Evolutionary conservation across 1,284 basidiomycete species (phyloP).

Genomic region (Xanthoconium separans): DNA sequence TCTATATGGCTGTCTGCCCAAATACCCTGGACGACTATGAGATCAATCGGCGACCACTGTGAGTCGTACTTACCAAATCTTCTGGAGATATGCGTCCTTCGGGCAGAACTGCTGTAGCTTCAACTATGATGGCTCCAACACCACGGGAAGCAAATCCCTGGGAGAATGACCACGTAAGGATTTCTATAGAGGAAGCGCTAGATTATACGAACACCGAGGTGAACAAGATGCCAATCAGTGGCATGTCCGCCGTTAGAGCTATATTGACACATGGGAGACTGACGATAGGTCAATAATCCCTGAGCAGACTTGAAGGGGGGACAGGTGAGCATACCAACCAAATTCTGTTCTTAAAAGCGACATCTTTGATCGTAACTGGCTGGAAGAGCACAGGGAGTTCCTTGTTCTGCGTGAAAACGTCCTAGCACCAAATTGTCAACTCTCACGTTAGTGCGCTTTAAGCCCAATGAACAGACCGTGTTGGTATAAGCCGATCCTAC

Average conservation of each 20-base stretch:
- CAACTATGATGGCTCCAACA: conserved; percentile 63
- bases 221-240: conserved; percentile 80
- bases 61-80: conserved; percentile 41
- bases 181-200: not conserved
- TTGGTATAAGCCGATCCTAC: conserved; percentile 51
- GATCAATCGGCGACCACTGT: not conserved
- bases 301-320: not conserved
- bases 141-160: conserved; percentile 60
- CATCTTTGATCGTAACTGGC: conserved; percentile 60
- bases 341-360: conserved; percentile 73
- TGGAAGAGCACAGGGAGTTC: conserved; percentile 63
- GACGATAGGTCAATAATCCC: conserved; percentile 6
- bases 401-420: conserved; percentile 43
- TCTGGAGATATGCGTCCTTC: conserved; percentile 78
- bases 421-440: conserved; percentile 29
- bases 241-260: conserved; percentile 68
- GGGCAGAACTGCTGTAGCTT: conserved; percentile 71
- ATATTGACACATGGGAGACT: conserved; percentile 83
- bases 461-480: conserved; percentile 27
- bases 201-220: conserved; percentile 53
- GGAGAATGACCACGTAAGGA: not conserved
- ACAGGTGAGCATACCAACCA: conserved; percentile 45
- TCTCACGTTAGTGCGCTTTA: not conserved
- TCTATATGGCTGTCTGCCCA: conserved; percentile 62
- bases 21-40: conserved; percentile 46